These are phyloP conservation scores for Paradendryphiella salina DNA, from an alignment of 2,329 filamentous ascomycete species.

Conservation along the genomic window DNA sequence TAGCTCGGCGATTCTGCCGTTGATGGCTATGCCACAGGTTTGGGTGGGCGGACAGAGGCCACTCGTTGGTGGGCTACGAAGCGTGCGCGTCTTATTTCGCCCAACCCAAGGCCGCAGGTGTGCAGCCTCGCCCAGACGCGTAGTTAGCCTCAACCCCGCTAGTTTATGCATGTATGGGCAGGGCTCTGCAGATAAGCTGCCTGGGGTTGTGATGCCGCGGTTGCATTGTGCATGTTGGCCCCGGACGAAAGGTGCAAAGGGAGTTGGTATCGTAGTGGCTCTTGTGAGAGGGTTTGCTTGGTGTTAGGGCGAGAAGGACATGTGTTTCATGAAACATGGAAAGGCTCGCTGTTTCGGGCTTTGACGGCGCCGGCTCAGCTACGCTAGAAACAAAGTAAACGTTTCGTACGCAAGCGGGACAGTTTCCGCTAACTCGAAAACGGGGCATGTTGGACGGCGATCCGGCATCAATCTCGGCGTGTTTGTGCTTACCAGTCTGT, in stretches of 20 bases:
- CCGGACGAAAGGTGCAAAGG: constrained; percentile 2
- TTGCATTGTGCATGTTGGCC: constrained; percentile 1
- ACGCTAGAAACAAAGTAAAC: constrained; percentile 1
- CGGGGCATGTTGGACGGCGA: constrained; percentile 4
- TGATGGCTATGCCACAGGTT: too few species aligned
- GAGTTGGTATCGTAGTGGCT: not conserved
- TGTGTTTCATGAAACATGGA: constrained; percentile 5
- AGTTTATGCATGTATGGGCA: constrained; percentile 17
- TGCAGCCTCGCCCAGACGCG: constrained; percentile 5
- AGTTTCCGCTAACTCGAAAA: constrained; percentile 9
- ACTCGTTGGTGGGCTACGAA: too few species aligned
- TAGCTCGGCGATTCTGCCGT: not conserved
- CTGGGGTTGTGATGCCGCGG: constrained; percentile 7
- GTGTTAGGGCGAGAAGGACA: constrained; percentile 1
- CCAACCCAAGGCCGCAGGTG: not conserved
- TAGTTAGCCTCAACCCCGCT: constrained; percentile 11
- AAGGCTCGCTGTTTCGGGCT: constrained; percentile 1
- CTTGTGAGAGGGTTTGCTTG: not conserved
- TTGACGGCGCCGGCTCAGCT: not conserved
- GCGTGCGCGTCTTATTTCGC: too few species aligned
- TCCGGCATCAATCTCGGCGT: not conserved
- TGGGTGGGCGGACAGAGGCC: too few species aligned
- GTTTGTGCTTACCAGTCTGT: not conserved
- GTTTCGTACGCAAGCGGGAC: constrained; percentile 6
- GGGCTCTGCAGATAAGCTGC: constrained; percentile 2